phyloP scores from a whole-genome alignment of 1,139 yeast genomes.

The Entelexis sorbosivorans region DNA sequence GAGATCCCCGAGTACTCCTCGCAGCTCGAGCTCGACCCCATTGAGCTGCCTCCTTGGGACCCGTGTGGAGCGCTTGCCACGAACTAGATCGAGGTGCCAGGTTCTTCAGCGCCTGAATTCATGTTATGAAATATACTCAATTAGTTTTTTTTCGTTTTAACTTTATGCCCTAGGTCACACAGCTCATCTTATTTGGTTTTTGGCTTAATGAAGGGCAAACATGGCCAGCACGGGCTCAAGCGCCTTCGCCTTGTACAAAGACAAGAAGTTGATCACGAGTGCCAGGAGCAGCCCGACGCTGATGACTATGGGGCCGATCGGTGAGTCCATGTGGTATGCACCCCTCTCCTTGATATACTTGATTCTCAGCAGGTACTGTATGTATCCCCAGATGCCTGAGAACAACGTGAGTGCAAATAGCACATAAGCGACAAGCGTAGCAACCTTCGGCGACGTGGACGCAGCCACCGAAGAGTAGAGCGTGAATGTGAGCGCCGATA shows the following conservation, averaged over 20 bases:
- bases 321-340: slow-evolving; percentile 78
- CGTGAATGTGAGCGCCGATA: slow-evolving; percentile 79
- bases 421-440: slow-evolving; percentile 53
- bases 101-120: too few relatives aligned
- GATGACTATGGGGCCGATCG: slow-evolving; percentile 75
- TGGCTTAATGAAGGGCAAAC: not conserved
- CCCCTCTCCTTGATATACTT: slow-evolving; percentile 67
- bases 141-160: not conserved
- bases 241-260: slow-evolving; percentile 15
- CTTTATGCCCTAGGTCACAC: too few relatives aligned
- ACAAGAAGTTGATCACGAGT: slow-evolving; percentile 52
- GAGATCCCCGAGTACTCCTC: slow-evolving; percentile 32
- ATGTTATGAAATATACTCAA: not conserved
- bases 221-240: not conserved
- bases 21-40: slow-evolving; percentile 35
- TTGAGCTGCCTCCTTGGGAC: slow-evolving; percentile 63
- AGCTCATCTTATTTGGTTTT: too few relatives aligned
- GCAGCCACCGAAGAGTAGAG: slow-evolving; percentile 65
- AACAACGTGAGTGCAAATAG: slow-evolving; percentile 74
- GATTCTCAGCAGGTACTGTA: slow-evolving; percentile 59
- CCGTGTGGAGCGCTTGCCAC: slow-evolving; percentile 84
- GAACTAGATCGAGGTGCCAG: too few relatives aligned
- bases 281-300: slow-evolving; percentile 60
- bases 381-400: slow-evolving; percentile 83
- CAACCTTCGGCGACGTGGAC: slow-evolving; percentile 38